Conservation (phyloP, 139 green algal genomes). For the Pedinophyceae sp. region DNA sequence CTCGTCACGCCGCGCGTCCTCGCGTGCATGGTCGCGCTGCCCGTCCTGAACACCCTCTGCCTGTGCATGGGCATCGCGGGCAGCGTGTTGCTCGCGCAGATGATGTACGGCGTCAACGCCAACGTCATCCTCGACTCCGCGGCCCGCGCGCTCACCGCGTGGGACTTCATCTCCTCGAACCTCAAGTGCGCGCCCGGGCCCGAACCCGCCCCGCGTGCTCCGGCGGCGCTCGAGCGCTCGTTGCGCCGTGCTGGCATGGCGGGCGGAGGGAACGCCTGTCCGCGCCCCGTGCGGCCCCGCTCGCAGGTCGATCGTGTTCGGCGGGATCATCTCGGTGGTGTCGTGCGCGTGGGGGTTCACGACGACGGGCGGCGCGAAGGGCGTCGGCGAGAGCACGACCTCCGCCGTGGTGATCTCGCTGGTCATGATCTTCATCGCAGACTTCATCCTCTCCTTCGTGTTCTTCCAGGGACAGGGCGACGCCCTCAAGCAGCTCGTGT, state of each 20-base stretch:
- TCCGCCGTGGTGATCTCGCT: conserved; percentile 92
- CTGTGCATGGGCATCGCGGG: conserved; percentile 90
- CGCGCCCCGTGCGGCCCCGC: background rate
- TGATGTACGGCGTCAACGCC: conserved; percentile 77
- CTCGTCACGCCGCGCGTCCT: conserved; percentile 84
- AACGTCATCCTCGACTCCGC: conserved; percentile 93
- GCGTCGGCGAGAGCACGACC: conserved; percentile 93
- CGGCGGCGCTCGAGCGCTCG: too few species aligned
- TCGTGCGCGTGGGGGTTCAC: conserved; percentile 95
- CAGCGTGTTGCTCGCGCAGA: conserved; percentile 73
- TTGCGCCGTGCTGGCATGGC: too few species aligned
- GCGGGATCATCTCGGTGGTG: conserved; percentile 67
- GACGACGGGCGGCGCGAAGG: conserved; percentile 93
- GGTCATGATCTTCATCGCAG: conserved; percentile 92
- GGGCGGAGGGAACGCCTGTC: background rate
- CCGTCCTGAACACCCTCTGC: conserved; percentile 89
- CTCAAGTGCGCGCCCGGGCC: conserved; percentile 86
- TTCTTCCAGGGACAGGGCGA: conserved; percentile 86
- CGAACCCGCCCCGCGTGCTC: too few species aligned
- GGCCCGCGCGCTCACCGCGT: conserved; percentile 52
- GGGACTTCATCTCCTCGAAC: conserved; percentile 73
- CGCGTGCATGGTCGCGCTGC: conserved; percentile 77
- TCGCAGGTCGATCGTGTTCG: conserved; percentile 49
- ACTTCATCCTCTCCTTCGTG: conserved; percentile 86
- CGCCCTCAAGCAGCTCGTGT: conserved; percentile 34